Evolutionary conservation across 805 yeast species (phyloP), one percentile per base, ranked within the genome.

Genomic region (Wickerhamiella cacticola): DNA sequence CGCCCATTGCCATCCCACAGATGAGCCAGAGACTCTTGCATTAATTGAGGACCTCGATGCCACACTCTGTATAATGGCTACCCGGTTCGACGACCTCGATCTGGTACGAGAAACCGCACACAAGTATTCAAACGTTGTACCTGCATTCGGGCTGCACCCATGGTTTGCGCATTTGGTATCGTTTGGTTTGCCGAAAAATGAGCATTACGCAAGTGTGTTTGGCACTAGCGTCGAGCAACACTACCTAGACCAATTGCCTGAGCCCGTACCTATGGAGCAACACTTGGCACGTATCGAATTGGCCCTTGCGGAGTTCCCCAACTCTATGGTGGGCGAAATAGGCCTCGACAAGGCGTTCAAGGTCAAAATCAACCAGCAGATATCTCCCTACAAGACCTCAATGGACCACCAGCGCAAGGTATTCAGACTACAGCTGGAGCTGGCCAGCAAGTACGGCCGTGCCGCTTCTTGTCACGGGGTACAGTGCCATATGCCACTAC

Each of bases 401-500:
- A 63, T 84, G 65, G 67, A 63, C 0, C 97, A 92, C 59, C 98
- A 89, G 59, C 46, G 62, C 12, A 49, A 46, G 1, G 61, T 89
- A 0, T 71, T 88, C 33, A 57, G 58, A 3, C 54, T 57, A 1
- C 80, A 79, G 49, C 58, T 85, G 16, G 57, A 61, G 3, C 49
- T 83, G 10, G 95, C 96, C 0, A 59, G 65, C 8, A 57, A 66
- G 22, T 55, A 65, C 15, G 48, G 59, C 0, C 60, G 74, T 23
- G 76, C 84, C 0, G 74, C 84, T 0, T 84, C 94, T 2, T 52
- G 92, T 0, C 98, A 89, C 59, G 82, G 88, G 55, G 97, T 89
- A 4, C 82, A 81, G 55, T 76, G 82, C 9, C 88, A 82, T 51
- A 85, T 87, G 0, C 58, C 67, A 5, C 59, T 82, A 12, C 75